Evolutionary conservation across 2,329 filamentous ascomycete species (phyloP).

Genomic region (Anthostomella pinea): DNA sequence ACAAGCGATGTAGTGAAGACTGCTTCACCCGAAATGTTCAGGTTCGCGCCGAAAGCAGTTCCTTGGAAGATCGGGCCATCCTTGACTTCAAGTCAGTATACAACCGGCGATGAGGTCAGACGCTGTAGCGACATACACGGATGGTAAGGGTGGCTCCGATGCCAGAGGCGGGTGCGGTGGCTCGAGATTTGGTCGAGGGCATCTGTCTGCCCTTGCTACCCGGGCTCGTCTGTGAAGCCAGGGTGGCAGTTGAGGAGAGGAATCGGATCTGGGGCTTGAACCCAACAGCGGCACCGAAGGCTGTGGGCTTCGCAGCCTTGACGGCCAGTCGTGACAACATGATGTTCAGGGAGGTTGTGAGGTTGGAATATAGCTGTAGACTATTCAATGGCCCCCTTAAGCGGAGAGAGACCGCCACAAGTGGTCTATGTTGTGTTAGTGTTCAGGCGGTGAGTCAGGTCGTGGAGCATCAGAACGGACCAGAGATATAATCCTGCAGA

Average conservation of each 20-base stretch:
- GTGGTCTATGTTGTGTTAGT: constrained; percentile 46
- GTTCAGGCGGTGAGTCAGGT: constrained; percentile 42
- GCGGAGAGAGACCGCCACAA: constrained; percentile 51
- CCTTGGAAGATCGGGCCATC: constrained; percentile 95
- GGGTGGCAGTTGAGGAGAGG: constrained; percentile 36
- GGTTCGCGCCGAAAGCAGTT: constrained; percentile 92
- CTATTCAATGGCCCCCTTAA: constrained; percentile 39
- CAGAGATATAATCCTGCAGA: constrained; percentile 71
- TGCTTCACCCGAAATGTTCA: constrained; percentile 95
- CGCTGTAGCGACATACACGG: constrained; percentile 55
- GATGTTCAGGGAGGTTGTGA: constrained; percentile 27
- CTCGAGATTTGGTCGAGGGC: constrained; percentile 54
- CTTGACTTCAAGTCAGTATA: constrained; percentile 42
- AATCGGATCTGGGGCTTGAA: constrained; percentile 36
- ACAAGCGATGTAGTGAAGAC: constrained; percentile 98
- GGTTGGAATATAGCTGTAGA: constrained; percentile 18
- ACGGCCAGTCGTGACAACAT: constrained; percentile 61
- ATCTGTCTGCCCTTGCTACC: constrained; percentile 69
- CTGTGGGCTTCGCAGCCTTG: constrained; percentile 52
- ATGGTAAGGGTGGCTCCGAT: constrained; percentile 93
- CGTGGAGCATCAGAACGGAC: constrained; percentile 43
- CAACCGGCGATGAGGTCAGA: constrained; percentile 6
- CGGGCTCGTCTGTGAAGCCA: constrained; percentile 53
- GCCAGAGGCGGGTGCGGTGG: constrained; percentile 64
- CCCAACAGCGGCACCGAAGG: constrained; percentile 42